Conservation (phyloP, 1,284 basidiomycete species). For the Termitomyces sp. region DNA sequence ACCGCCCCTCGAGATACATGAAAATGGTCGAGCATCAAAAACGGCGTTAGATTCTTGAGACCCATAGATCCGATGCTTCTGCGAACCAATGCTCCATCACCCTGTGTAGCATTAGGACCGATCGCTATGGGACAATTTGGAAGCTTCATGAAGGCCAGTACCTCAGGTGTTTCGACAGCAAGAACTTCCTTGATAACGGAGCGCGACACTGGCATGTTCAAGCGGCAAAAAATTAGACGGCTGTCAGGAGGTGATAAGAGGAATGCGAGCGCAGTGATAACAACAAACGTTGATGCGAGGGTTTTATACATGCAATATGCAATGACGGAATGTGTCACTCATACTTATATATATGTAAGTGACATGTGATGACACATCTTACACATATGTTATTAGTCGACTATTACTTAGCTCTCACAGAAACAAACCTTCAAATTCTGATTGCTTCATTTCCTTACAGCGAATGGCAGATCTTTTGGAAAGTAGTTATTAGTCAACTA, state of each 20-base stretch:
- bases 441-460: constrained; percentile 23
- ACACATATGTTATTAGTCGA: too few relatives aligned
- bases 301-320: constrained; percentile 12
- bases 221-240: constrained; percentile 4
- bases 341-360: too few relatives aligned
- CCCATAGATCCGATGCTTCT: constrained; percentile 79
- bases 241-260: constrained; percentile 13
- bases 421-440: too few relatives aligned
- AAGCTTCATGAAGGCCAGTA: constrained; percentile 21
- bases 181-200: constrained; percentile 70
- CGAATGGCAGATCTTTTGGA: constrained; percentile 39
- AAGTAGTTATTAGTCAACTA: constrained; percentile 10
- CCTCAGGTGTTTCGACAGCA: constrained; percentile 80
- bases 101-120: constrained; percentile 31
- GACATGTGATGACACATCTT: too few relatives aligned
- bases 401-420: too few relatives aligned
- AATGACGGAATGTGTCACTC: neutral
- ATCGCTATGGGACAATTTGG: neutral
- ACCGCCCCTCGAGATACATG: constrained; percentile 61
- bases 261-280: constrained; percentile 13
- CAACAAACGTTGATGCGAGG: constrained; percentile 11
- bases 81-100: constrained; percentile 84
- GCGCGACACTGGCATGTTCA: constrained; percentile 54
- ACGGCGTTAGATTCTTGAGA: constrained; percentile 83
- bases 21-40: constrained; percentile 86